Conservation (phyloP, 2,329 filamentous ascomycete species). For the Myriosclerotinia duriaeana region DNA sequence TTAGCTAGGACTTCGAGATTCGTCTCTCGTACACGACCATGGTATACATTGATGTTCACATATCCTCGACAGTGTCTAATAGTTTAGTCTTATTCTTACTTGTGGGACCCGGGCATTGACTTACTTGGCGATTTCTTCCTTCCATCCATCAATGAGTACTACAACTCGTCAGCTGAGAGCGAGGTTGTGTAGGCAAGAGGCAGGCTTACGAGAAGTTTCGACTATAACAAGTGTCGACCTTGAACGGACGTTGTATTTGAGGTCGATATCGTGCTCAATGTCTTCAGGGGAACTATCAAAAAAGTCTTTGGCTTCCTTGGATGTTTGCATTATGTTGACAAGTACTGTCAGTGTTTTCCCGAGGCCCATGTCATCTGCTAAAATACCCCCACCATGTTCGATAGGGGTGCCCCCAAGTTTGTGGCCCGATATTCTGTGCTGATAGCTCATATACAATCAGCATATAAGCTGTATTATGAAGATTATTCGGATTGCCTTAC, state of each 20-base stretch:
- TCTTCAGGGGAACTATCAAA: neutral
- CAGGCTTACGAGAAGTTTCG: slow-evolving; percentile 44
- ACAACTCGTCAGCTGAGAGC: slow-evolving; percentile 18
- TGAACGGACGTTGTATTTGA: slow-evolving; percentile 27
- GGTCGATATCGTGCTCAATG: neutral
- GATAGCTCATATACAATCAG: slow-evolving; percentile 50
- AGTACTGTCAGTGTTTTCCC: slow-evolving; percentile 53
- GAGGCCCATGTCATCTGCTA: slow-evolving; percentile 58
- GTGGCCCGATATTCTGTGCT: slow-evolving; percentile 78
- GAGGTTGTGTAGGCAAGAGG: neutral
- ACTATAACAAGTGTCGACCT: slow-evolving; percentile 48
- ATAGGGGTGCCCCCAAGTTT: slow-evolving; percentile 54
- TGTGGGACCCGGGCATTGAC: slow-evolving; percentile 6
- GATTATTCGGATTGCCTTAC: slow-evolving; percentile 7
- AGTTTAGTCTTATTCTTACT: neutral
- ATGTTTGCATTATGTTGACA: slow-evolving; percentile 46
- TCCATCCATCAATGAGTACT: slow-evolving; percentile 47
- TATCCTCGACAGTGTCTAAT: slow-evolving; percentile 40
- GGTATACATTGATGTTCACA: slow-evolving; percentile 42
- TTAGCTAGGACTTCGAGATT: slow-evolving; percentile 34
- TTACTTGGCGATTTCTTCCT: slow-evolving; percentile 44
- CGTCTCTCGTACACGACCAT: slow-evolving; percentile 40
- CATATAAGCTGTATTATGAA: neutral
- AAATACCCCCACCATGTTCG: slow-evolving; percentile 60
- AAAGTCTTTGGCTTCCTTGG: slow-evolving; percentile 39